phyloP scores from a whole-genome alignment of 345 rosid genomes.

The Noccaea bulbosa region DNA sequence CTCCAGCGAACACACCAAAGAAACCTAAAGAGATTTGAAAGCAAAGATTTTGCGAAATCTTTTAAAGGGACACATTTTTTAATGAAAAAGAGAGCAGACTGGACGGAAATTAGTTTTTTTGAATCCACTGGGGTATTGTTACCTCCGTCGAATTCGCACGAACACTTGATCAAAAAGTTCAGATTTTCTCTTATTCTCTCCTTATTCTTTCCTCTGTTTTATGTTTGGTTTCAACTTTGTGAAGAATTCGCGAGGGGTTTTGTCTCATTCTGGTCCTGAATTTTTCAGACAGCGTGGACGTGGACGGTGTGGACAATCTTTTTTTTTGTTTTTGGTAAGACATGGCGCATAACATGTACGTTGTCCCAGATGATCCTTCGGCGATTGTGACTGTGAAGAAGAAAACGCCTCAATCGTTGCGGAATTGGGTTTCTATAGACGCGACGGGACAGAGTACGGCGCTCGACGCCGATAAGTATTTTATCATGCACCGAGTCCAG shows the following conservation, averaged over 20 bases:
- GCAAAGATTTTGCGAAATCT: constrained; percentile 27
- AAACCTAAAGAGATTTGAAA: constrained; percentile 29
- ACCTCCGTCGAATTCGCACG: constrained; percentile 37
- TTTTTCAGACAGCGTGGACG: constrained; percentile 32
- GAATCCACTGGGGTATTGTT: constrained; percentile 14
- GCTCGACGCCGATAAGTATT: constrained; percentile 76
- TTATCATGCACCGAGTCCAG: constrained; percentile 92
- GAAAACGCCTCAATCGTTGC: constrained; percentile 65
- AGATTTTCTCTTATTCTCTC: not conserved
- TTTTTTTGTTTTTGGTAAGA: not conserved
- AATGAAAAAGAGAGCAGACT: constrained; percentile 38
- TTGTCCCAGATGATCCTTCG: constrained; percentile 71
- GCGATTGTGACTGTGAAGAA: constrained; percentile 67
- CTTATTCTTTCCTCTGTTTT: not conserved
- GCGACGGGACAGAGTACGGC: constrained; percentile 55
- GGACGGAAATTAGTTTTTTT: constrained; percentile 16
- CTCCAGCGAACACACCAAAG: constrained; percentile 14
- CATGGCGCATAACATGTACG: constrained; percentile 71
- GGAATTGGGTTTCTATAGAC: constrained; percentile 74
- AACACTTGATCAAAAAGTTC: constrained; percentile 35
- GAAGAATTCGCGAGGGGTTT: not conserved
- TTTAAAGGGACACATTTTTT: not conserved
- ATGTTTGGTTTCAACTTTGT: not conserved
- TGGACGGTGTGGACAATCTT: constrained; percentile 28
- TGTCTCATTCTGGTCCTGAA: constrained; percentile 3